Percentiles rank a stretch among this genome's conserved stretches.
phyloP scores from a whole-genome alignment of 2,329 filamentous ascomycete species.

The Pseudocercospora fijiensis region DNA sequence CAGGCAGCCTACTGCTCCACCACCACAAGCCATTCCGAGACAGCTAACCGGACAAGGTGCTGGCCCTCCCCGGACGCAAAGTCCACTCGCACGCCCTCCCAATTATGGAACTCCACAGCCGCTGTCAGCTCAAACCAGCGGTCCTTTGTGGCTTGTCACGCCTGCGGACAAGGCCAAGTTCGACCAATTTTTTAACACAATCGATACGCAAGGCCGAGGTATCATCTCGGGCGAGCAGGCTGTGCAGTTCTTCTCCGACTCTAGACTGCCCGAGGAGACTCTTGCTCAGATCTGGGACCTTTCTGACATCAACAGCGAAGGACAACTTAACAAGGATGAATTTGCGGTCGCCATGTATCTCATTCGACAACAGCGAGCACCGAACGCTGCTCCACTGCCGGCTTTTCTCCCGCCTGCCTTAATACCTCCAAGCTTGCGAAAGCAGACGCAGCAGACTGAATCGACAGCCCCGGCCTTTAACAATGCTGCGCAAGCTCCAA shows the following conservation, averaged over 20 bases:
- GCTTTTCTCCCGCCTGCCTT: slow-evolving; percentile 75
- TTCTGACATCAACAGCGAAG: slow-evolving; percentile 87
- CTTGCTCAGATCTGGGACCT: slow-evolving; percentile 97
- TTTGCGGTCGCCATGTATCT: slow-evolving; percentile 98
- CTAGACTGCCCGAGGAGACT: slow-evolving; percentile 80
- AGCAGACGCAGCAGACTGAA: slow-evolving; percentile 53
- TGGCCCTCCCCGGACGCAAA: slow-evolving; percentile 57
- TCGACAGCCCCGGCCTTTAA: slow-evolving; percentile 56
- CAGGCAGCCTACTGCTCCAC: slow-evolving; percentile 20
- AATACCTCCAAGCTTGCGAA: slow-evolving; percentile 81
- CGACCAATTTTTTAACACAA: slow-evolving; percentile 77
- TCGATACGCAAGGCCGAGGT: slow-evolving; percentile 78
- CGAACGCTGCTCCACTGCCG: slow-evolving; percentile 68
- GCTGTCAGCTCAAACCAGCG: slow-evolving; percentile 55
- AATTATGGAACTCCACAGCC: slow-evolving; percentile 50
- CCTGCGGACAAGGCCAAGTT: slow-evolving; percentile 83
- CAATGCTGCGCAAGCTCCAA: slow-evolving; percentile 47
- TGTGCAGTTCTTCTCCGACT: slow-evolving; percentile 90
- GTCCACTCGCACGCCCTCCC: slow-evolving; percentile 55
- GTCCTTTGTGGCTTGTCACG: slow-evolving; percentile 76
- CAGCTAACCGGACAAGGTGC: slow-evolving; percentile 68
- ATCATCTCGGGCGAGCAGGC: slow-evolving; percentile 92
- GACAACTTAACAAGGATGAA: slow-evolving; percentile 80
- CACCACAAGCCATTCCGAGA: slow-evolving; percentile 64
- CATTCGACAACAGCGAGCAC: slow-evolving; percentile 82